Base-by-base conservation (phyloP, 2,329 filamentous ascomycete genomes). In the Balansia obtecta region DNA sequence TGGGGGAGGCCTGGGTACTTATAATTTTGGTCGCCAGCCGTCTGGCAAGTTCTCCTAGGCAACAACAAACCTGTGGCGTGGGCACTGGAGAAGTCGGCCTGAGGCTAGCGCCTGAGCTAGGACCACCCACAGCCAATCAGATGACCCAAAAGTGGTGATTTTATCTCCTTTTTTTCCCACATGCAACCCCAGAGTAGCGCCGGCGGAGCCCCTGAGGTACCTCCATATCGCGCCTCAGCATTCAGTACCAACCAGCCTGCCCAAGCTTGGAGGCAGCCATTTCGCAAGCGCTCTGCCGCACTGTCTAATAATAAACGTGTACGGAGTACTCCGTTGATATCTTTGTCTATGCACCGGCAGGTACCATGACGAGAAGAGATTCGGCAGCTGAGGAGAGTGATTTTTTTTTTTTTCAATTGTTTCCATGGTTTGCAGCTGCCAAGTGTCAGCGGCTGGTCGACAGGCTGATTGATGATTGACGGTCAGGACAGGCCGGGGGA, bases 1-100 rank as follows among this genome's bases (percentile, higher is more conserved):
- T 70, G 75, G 74, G 75, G 75, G 73, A 72, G 68, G 68, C 65
- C 64, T 64, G 62, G 63, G 68, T 75, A 69, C 69, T 77, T 78
- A 78, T 78, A 78, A 71, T 76, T 76, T 73, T 75, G 62, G 54
- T 56, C 58, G 54, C 56, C 58, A 61, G 61, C 59, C 59, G 58
- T 60, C 63, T 58, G 62, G 61, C 64, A 66, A 65, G 54, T 60
- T 61, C 58, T 60, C 68, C 69, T 60, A 71, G 69, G 68, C 68
- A 70, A 64, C 68, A 62, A 64, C 65, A 65, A 63, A 61, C 62
- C 60, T 64, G 70, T 72, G 68, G 70, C 68, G 69, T 64, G 63
- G 65, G 57, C 59, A 64, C 63, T 66, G 62, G 62, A 58, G 64
- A 63, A 60, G 61, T 65, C 64, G 63, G 63, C 62, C 60, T 62